Conservation (phyloP, 2,329 filamentous ascomycete species). For the Sclerotinia trifoliorum region DNA sequence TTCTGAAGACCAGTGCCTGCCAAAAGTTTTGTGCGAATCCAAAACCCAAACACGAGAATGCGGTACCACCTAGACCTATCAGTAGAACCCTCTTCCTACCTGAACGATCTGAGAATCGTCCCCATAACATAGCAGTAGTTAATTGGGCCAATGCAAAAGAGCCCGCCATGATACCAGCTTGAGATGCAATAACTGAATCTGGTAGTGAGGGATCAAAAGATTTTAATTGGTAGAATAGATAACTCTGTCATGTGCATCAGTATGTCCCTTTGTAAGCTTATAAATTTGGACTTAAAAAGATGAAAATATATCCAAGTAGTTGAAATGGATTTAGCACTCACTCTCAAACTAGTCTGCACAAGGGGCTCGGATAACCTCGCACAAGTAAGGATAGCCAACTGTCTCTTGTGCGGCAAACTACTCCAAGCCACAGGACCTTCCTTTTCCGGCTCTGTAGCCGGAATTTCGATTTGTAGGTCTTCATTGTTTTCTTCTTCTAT, state of each 20-base stretch:
- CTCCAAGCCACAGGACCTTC: slow-evolving; percentile 59
- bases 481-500: slow-evolving; percentile 36
- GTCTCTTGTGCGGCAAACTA: slow-evolving; percentile 74
- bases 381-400: slow-evolving; percentile 75
- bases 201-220: slow-evolving; percentile 51
- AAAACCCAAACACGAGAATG: slow-evolving; percentile 64
- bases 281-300: not conserved
- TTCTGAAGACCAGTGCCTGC: slow-evolving; percentile 58
- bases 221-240: slow-evolving; percentile 72
- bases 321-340: slow-evolving; percentile 10
- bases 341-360: slow-evolving; percentile 64
- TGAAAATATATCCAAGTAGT: not conserved
- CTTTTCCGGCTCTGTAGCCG: slow-evolving; percentile 28
- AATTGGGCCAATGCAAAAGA: slow-evolving; percentile 68
- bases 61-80: slow-evolving; percentile 62
- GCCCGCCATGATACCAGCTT: slow-evolving; percentile 67
- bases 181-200: slow-evolving; percentile 55
- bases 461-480: slow-evolving; percentile 33
- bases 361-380: slow-evolving; percentile 81
- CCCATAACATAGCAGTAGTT: slow-evolving; percentile 68
- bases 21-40: slow-evolving; percentile 64
- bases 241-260: slow-evolving; percentile 55
- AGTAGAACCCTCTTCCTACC: slow-evolving; percentile 60
- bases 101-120: slow-evolving; percentile 58
- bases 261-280: not conserved